Evolutionary conservation across 306 rosid genomes (phyloP).

Genomic region (Cajanus cajan): DNA sequence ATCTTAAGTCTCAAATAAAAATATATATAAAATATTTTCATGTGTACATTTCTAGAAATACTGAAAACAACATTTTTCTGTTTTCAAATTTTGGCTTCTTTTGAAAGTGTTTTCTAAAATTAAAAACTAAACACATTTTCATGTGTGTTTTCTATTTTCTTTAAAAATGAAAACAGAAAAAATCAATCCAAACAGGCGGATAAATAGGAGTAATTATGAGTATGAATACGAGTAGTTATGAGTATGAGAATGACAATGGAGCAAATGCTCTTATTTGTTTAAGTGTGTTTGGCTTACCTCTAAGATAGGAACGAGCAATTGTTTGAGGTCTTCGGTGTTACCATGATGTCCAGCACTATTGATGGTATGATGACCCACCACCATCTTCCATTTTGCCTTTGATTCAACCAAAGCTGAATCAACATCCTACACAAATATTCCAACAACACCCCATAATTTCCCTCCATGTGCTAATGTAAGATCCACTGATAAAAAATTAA

Average conservation of each 20-base stretch:
- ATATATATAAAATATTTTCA: too few species aligned
- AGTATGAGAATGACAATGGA: neutral
- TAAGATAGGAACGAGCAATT: constrained; percentile 66
- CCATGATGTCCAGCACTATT: constrained; percentile 70
- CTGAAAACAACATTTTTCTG: too few species aligned
- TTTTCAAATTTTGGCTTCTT: too few species aligned
- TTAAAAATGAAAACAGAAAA: too few species aligned
- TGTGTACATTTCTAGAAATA: too few species aligned
- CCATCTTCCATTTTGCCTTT: constrained; percentile 79
- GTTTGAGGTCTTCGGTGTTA: constrained; percentile 55
- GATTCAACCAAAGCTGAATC: constrained; percentile 53
- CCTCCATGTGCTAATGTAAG: neutral
- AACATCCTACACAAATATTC: constrained; percentile 39
- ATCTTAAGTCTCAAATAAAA: too few species aligned
- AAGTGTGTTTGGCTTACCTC: constrained; percentile 43
- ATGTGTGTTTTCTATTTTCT: too few species aligned
- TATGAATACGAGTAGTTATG: too few species aligned
- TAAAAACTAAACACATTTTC: too few species aligned
- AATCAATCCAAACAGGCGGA: neutral
- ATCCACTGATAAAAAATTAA: neutral
- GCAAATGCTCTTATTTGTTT: neutral
- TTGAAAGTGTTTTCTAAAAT: too few species aligned
- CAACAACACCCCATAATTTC: neutral
- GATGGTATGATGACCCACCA: constrained; percentile 81
- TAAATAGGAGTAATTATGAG: neutral